Base-by-base conservation (phyloP, 2,329 filamentous ascomycete genomes). In the Ophiostoma ulmi region DNA sequence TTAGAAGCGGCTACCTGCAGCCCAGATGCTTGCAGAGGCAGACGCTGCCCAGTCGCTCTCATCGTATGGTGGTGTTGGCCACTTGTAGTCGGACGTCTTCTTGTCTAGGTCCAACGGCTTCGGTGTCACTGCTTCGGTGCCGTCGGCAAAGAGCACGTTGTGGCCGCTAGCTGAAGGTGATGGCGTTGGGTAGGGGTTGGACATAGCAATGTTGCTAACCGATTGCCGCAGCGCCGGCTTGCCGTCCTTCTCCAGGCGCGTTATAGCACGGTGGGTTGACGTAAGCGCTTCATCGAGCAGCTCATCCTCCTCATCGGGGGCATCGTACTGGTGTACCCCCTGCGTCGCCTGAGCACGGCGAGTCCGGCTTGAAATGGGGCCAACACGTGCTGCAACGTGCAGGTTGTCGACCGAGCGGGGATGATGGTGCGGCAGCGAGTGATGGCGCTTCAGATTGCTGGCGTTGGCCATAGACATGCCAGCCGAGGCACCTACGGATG, bases 291-390 rank as follows among this genome's bases (percentile, higher is more conserved):
- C 95, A 75, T 97, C 94, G 11, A 98, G 85, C 11, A 99, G 85
- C 80, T 99, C 95, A 72, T 99, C 95, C 77, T 98, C 94, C 80
- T 99, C 95, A 76, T 97, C 94, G 0, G 95, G 93, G 0, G 94
- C 94, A 77, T 99, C 95, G 78, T 98, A 97, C 73, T 92, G 90
- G 76, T 91, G 90, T 67, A 91, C 88, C 5, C 91, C 91, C 73
- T 93, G 90, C 5, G 85, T 83, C 17, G 92, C 89, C 78, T 96
- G 86, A 14, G 92, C 90, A 72, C 93, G 87, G 72, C 94, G 86
- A 17, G 93, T 95, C 73, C 94, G 86, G 78, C 90, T 93, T 0
- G 92, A 93, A 69, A 93, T 86, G 0, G 92, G 91, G 0, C 86
- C 84, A 14, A 79, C 77, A 17, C 87, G 84, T 61, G 85, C 83